phyloP scores from a whole-genome alignment of 805 yeast genomes.

The Pichia scutulata region DNA sequence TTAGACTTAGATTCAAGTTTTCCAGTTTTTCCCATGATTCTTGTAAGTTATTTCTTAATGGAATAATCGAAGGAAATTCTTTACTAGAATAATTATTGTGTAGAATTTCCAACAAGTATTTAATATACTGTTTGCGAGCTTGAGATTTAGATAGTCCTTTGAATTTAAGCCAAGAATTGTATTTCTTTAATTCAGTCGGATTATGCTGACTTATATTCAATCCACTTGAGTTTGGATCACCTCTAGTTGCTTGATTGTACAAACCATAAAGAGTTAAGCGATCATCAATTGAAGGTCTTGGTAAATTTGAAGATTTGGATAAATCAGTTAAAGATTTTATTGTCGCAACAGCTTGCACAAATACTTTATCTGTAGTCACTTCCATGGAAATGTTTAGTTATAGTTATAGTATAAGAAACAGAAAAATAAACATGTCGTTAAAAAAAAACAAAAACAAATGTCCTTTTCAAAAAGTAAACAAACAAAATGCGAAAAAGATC shows the following conservation, averaged over 20 bases:
- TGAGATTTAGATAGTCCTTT: conserved; percentile 61
- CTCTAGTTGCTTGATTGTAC: conserved; percentile 86
- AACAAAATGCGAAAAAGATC: neutral
- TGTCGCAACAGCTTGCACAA: conserved; percentile 75
- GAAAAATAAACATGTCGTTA: neutral
- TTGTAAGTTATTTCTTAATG: conserved; percentile 46
- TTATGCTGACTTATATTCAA: conserved; percentile 54
- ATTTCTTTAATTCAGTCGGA: conserved; percentile 61
- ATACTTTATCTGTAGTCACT: conserved; percentile 37
- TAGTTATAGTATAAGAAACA: neutral
- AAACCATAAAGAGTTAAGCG: conserved; percentile 69
- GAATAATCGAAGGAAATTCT: conserved; percentile 57
- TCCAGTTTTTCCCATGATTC: conserved; percentile 59
- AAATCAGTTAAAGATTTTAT: conserved; percentile 64
- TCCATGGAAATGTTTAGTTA: neutral
- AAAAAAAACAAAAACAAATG: neutral
- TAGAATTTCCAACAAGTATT: conserved; percentile 67
- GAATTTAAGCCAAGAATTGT: conserved; percentile 81
- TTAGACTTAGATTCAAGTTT: neutral
- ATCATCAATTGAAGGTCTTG: conserved; percentile 69
- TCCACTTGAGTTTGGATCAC: conserved; percentile 66
- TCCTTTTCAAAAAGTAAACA: neutral
- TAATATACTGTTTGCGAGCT: conserved; percentile 67
- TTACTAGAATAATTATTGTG: conserved; percentile 44
- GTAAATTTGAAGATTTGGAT: conserved; percentile 53